Percentiles rank a stretch among this genome's conserved stretches.
These are phyloP conservation scores for Fistulinella staudtii DNA, from an alignment of 1,284 basidiomycete species.

Conservation along the genomic window DNA sequence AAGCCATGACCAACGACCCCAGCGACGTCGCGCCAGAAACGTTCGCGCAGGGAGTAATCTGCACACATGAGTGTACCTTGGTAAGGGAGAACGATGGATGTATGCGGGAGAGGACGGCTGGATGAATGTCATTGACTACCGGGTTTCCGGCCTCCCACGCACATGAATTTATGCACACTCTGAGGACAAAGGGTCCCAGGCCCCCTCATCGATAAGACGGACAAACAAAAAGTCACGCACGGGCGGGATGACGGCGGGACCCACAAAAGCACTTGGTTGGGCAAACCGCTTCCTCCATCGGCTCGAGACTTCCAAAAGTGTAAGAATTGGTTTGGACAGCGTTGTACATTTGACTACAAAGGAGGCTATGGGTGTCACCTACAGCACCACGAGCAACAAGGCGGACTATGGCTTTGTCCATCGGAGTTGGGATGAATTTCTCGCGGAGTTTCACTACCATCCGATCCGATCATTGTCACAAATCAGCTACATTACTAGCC, in stretches of 20 bases:
- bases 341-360: no score
- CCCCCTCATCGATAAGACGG: constrained; percentile 1
- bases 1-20: constrained; percentile 8
- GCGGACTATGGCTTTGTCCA: no score
- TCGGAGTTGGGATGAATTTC: neutral
- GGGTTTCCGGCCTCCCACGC: neutral
- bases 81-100: neutral
- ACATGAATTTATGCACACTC: constrained; percentile 9
- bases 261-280: constrained; percentile 18
- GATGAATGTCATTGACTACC: neutral
- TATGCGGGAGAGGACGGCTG: constrained; percentile 1
- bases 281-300: constrained; percentile 4
- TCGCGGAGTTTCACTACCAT: neutral
- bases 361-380: neutral
- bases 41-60: constrained; percentile 15
- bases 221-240: constrained; percentile 1
- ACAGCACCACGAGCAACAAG: no score
- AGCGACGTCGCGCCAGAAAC: constrained; percentile 25
- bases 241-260: constrained; percentile 11
- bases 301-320: constrained; percentile 20
- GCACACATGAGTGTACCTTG: constrained; percentile 11
- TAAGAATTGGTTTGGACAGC: neutral
- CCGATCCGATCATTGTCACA: no score
- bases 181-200: constrained; percentile 1
- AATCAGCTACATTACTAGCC: no score